Evolutionary conservation across 2,329 filamentous ascomycete genomes (phyloP).

Genomic region (Curvularia eragrostidis): DNA sequence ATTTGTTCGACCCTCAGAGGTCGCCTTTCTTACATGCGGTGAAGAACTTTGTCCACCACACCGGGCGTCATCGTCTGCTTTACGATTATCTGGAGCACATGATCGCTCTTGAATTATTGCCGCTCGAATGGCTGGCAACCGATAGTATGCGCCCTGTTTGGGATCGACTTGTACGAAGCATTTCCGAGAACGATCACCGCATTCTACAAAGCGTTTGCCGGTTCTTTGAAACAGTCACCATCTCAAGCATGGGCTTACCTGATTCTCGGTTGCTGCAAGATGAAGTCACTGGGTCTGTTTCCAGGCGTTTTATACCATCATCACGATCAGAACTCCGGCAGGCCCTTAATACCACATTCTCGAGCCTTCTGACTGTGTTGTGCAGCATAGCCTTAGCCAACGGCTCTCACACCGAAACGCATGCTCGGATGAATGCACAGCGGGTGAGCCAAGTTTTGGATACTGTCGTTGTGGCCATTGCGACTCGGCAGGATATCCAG

Average conservation of each 20-base stretch:
- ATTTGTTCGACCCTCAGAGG: conserved; percentile 37
- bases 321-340: conserved; percentile 37
- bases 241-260: conserved; percentile 39
- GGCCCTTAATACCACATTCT: conserved; percentile 46
- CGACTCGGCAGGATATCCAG: conserved; percentile 33
- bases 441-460: conserved; percentile 37
- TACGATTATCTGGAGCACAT: conserved; percentile 46
- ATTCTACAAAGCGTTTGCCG: conserved; percentile 34
- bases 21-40: conserved; percentile 38
- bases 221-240: conserved; percentile 41
- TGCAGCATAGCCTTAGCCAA: conserved; percentile 43
- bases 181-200: conserved; percentile 40
- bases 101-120: conserved; percentile 44
- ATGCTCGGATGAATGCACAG: conserved; percentile 21
- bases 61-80: conserved; percentile 41
- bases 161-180: conserved; percentile 42
- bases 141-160: conserved; percentile 45
- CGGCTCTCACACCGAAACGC: conserved; percentile 24
- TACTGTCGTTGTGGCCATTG: conserved; percentile 31
- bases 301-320: conserved; percentile 34
- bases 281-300: conserved; percentile 23
- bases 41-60: conserved; percentile 37
- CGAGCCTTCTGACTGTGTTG: conserved; percentile 44
- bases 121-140: conserved; percentile 50
- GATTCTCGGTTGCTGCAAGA: conserved; percentile 33